These are phyloP conservation scores for Pichia rugopelliculosa DNA, from an alignment of 805 yeast species.

Conservation along the genomic window DNA sequence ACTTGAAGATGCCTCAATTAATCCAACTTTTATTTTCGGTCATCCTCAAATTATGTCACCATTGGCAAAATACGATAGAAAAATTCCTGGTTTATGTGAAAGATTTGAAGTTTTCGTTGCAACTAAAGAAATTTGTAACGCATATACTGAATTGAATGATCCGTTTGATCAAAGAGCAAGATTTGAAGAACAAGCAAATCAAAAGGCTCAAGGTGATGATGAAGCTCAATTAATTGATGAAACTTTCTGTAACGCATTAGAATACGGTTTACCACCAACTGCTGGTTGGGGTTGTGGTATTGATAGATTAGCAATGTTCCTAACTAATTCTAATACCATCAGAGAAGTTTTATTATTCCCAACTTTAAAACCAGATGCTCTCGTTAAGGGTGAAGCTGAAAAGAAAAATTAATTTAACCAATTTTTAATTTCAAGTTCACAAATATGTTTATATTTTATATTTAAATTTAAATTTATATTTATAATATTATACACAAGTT, in stretches of 20 bases:
- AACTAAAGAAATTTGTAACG: constrained; percentile 96
- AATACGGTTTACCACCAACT: constrained; percentile 98
- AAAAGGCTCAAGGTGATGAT: constrained; percentile 98
- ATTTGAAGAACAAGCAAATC: constrained; percentile 98
- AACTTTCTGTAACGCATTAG: constrained; percentile 94
- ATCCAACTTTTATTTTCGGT: constrained; percentile 96
- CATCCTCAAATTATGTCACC: constrained; percentile 99
- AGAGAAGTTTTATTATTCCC: constrained; percentile 98
- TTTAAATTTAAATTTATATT: not conserved
- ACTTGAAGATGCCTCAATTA: constrained; percentile 87
- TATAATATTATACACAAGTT: not conserved
- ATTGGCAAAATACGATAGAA: constrained; percentile 91
- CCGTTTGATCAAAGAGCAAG: constrained; percentile 97
- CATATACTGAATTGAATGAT: constrained; percentile 97
- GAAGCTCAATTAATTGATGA: constrained; percentile 97
- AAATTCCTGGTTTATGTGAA: constrained; percentile 91
- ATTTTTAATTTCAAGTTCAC: not conserved
- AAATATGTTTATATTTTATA: not conserved
- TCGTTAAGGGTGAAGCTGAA: constrained; percentile 28
- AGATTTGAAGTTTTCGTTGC: constrained; percentile 98
- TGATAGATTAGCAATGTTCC: constrained; percentile 96
- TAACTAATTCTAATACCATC: constrained; percentile 92
- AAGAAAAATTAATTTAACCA: too few relatives aligned
- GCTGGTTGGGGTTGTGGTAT: constrained; percentile 99
- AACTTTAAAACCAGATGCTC: constrained; percentile 89